These are phyloP conservation scores for Clitopilus hobsonii DNA, from an alignment of 768 basidiomycete species.

Conservation along the genomic window DNA sequence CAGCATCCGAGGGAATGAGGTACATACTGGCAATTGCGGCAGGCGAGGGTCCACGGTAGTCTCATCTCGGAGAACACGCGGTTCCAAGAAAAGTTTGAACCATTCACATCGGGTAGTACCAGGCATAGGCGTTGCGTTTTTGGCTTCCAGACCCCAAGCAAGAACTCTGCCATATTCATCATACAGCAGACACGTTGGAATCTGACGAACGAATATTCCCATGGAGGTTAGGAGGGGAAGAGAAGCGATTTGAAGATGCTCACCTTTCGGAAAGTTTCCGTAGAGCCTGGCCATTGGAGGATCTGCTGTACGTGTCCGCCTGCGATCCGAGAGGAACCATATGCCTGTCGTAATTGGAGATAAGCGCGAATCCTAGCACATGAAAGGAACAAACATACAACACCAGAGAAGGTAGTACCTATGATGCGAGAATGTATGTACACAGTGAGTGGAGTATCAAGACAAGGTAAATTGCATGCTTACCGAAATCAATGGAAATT, in stretches of 20 bases:
- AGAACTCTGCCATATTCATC: conserved; percentile 68
- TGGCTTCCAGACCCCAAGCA: conserved; percentile 87
- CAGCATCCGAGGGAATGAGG: conserved; percentile 1
- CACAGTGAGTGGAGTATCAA: background rate
- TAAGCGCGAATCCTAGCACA: background rate
- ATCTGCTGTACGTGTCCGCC: conserved; percentile 81
- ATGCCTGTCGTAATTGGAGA: conserved; percentile 48
- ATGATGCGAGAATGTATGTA: conserved; percentile 2
- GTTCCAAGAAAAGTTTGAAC: conserved; percentile 88
- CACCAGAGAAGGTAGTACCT: conserved; percentile 88
- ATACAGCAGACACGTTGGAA: conserved; percentile 82
- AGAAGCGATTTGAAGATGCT: conserved; percentile 7
- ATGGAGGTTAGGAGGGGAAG: background rate
- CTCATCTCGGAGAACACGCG: conserved; percentile 71
- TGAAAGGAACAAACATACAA: conserved; percentile 46
- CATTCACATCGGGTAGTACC: conserved; percentile 56
- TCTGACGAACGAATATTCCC: conserved; percentile 24
- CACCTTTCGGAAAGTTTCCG: conserved; percentile 83
- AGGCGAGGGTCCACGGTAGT: conserved; percentile 70
- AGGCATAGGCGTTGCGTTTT: conserved; percentile 66
- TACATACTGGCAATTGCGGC: conserved; percentile 70
- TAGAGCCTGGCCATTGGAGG: conserved; percentile 79
- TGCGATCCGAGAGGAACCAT: conserved; percentile 80
- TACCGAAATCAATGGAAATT: conserved; percentile 80
- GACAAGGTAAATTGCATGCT: conserved; percentile 13